Evolutionary conservation across 148 eudicot species (phyloP).

Genomic region (Oxyria digyna): DNA sequence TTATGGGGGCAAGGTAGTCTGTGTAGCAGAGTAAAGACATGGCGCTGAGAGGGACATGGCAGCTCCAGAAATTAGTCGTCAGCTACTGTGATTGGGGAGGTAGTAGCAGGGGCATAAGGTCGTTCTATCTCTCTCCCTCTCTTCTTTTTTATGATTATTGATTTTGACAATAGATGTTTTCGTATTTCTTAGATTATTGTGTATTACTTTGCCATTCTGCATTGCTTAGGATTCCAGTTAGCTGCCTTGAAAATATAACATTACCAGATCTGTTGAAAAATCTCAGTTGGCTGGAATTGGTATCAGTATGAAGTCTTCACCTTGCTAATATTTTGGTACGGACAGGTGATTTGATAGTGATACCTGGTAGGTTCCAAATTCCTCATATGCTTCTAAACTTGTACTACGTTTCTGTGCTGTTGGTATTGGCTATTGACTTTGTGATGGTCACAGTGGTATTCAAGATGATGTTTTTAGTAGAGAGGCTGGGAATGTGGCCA

Average conservation of each 20-base stretch:
- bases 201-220: background rate
- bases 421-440: background rate
- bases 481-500: too few species aligned
- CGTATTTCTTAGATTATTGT: too few species aligned
- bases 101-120: constrained; percentile 35
- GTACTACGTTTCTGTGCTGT: background rate
- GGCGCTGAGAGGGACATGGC: constrained; percentile 37
- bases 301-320: background rate
- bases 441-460: background rate
- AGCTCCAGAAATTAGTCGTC: constrained; percentile 30
- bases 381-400: background rate
- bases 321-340: background rate
- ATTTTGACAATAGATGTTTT: too few species aligned
- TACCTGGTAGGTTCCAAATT: background rate
- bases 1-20: too few species aligned
- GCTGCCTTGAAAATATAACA: background rate
- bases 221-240: background rate
- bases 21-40: constrained; percentile 1
- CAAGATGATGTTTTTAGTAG: background rate
- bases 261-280: too few species aligned
- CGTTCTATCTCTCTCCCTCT: background rate
- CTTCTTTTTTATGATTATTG: background rate
- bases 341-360: background rate
- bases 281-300: background rate
- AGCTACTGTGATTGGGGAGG: constrained; percentile 43